These are phyloP conservation scores for Crithidia sp. DNA, from an alignment of 208 protist genomes.

Conservation along the genomic window DNA sequence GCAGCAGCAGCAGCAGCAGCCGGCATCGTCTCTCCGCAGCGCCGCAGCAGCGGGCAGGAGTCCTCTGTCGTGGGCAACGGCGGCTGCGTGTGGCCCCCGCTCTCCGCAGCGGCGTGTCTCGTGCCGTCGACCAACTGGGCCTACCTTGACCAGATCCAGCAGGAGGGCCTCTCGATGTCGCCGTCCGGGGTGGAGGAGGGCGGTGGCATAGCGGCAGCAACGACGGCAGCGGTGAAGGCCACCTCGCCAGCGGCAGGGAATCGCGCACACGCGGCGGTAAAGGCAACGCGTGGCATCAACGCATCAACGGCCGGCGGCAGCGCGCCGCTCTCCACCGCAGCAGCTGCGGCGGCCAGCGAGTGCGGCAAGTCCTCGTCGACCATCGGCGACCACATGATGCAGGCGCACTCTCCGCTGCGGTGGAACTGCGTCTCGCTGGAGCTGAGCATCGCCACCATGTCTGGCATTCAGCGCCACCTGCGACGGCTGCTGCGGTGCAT, in stretches of 20 bases:
- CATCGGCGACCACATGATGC: background rate
- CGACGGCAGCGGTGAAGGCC: constrained; percentile 11
- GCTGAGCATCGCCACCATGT: constrained; percentile 16
- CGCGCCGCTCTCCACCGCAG: background rate
- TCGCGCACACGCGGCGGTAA: background rate
- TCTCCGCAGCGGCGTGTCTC: constrained; percentile 5
- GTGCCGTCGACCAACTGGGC: constrained; percentile 39
- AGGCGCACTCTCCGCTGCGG: constrained; percentile 12
- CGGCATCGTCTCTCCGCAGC: background rate
- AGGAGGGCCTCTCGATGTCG: background rate
- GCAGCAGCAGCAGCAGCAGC: no score
- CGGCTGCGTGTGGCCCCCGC: background rate
- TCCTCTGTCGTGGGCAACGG: background rate
- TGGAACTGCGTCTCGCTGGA: constrained; percentile 34
- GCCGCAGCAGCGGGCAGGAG: constrained; percentile 7
- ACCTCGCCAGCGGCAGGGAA: background rate
- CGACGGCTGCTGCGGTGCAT: constrained; percentile 27
- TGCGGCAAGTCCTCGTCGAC: background rate
- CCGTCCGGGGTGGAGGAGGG: background rate
- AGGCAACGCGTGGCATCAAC: background rate
- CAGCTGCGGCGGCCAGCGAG: background rate
- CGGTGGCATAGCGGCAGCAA: background rate
- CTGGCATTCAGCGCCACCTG: constrained; percentile 28
- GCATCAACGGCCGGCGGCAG: background rate
- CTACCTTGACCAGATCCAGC: constrained; percentile 27